These are phyloP conservation scores for Sicyos baderoa DNA, from an alignment of 306 rosid species.

Conservation along the genomic window DNA sequence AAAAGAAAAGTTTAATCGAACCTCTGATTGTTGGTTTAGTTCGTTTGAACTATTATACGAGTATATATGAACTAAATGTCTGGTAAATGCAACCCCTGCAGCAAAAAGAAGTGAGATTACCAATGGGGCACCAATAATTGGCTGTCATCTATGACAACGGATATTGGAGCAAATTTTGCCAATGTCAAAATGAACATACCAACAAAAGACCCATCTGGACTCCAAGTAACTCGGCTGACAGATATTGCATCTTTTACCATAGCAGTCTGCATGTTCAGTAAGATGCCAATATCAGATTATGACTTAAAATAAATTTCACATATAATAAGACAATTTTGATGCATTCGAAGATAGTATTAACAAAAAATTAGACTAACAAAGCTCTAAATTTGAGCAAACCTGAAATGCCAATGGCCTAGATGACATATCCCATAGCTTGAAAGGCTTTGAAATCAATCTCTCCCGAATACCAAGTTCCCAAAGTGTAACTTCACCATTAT, in stretches of 20 bases:
- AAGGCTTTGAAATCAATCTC: constrained; percentile 63
- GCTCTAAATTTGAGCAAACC: constrained; percentile 33
- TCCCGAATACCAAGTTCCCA: constrained; percentile 68
- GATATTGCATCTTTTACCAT: constrained; percentile 49
- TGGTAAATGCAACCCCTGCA: constrained; percentile 78
- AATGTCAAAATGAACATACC: constrained; percentile 45
- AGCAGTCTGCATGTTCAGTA: constrained; percentile 46
- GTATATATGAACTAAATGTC: constrained; percentile 78
- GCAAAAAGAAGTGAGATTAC: constrained; percentile 29
- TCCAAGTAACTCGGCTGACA: constrained; percentile 79
- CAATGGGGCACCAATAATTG: constrained; percentile 19
- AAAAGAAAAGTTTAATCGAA: constrained; percentile 19
- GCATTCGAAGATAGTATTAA: constrained; percentile 7
- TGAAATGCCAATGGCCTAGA: constrained; percentile 52
- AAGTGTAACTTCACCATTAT: constrained; percentile 63
- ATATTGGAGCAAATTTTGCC: constrained; percentile 51
- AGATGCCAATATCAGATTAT: constrained; percentile 28
- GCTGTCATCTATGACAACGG: constrained; percentile 13
- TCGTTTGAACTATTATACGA: constrained; percentile 53
- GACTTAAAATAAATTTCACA: constrained; percentile 5
- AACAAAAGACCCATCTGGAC: constrained; percentile 73
- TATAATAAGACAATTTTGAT: constrained; percentile 11
- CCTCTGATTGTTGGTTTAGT: constrained; percentile 63
- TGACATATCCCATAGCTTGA: constrained; percentile 64
- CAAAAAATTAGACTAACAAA: constrained; percentile 18